A percentile compares a stretch with the other conserved stretches of the same genome.
These are phyloP conservation scores for Dendrobium chrysotoxum DNA, from an alignment of 106 monocot genomes.

Conservation along the genomic window DNA sequence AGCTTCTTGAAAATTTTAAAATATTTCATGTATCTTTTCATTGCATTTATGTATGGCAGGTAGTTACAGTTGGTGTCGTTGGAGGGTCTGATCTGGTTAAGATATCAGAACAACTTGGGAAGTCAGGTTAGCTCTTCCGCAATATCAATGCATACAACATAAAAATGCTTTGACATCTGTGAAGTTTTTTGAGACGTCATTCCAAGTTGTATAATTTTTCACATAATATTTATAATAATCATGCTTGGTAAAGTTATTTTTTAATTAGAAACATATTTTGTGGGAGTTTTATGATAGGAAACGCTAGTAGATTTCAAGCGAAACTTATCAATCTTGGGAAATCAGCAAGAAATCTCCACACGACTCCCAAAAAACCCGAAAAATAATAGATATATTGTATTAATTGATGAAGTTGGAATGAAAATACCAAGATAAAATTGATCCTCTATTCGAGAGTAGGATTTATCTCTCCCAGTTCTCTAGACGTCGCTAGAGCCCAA, in stretches of 20 bases:
- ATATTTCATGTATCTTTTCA: neutral
- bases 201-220: neutral
- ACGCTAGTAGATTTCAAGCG: no score
- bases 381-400: no score
- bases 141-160: neutral
- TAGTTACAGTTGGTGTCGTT: constrained; percentile 84
- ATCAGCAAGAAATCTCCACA: no score
- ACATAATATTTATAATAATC: neutral
- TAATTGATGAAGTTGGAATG: no score
- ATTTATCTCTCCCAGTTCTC: no score
- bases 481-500: no score
- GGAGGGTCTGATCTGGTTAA: constrained; percentile 96
- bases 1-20: neutral
- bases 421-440: no score
- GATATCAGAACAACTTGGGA: constrained; percentile 89
- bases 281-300: neutral
- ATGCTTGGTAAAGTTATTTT: neutral
- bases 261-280: neutral
- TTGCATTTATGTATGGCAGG: constrained; percentile 28
- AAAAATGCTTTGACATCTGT: neutral
- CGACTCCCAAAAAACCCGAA: no score
- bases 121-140: constrained; percentile 33
- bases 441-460: no score
- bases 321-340: no score
- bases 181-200: neutral